Conservation (phyloP, 805 yeast genomes). For the Torulaspora indica region DNA sequence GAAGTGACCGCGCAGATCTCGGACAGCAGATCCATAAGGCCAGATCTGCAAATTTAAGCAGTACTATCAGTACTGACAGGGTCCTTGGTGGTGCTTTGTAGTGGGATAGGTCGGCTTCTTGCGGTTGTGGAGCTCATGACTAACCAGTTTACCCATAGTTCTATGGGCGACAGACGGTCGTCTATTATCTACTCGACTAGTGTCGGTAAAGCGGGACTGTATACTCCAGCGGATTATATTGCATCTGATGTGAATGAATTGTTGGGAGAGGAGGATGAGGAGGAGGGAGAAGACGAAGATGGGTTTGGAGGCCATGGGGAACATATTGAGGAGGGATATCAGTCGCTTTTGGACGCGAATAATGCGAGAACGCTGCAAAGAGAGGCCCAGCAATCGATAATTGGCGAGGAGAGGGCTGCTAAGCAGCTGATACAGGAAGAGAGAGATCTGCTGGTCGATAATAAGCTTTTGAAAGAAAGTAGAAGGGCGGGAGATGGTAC, state of each 20-base stretch:
- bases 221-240: constrained; percentile 32
- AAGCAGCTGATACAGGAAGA: constrained; percentile 30
- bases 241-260: constrained; percentile 11
- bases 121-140: constrained; percentile 12
- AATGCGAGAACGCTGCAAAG: constrained; percentile 24
- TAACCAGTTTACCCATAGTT: constrained; percentile 30
- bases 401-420: constrained; percentile 13
- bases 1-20: background rate
- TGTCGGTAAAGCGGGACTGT: constrained; percentile 34
- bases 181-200: constrained; percentile 34
- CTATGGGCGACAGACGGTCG: constrained; percentile 28
- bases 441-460: constrained; percentile 34
- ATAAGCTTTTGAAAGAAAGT: constrained; percentile 21
- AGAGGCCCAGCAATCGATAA: constrained; percentile 13
- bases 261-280: constrained; percentile 15
- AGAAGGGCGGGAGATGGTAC: background rate
- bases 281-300: constrained; percentile 9
- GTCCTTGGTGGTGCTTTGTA: background rate
- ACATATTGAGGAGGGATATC: constrained; percentile 5
- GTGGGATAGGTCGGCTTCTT: no score
- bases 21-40: background rate
- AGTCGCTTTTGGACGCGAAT: constrained; percentile 20
- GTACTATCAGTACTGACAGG: background rate
- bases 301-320: background rate
- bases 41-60: background rate